Evolutionary conservation across 306 rosid genomes (phyloP), one percentile per base, ranked within the genome.

Genomic region (Casuarina cunninghamiana): DNA sequence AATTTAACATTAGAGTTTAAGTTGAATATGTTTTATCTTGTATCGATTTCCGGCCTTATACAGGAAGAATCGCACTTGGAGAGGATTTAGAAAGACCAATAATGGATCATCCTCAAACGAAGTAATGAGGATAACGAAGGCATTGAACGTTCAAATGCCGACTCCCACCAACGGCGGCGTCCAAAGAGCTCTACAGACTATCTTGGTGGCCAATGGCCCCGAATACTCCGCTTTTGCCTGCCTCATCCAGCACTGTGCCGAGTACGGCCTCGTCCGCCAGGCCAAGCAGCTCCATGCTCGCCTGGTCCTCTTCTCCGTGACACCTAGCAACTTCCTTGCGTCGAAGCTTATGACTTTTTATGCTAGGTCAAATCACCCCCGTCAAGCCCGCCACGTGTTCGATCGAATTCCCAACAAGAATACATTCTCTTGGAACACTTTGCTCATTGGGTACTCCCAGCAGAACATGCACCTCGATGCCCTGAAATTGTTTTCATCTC

Each of bases 201-300:
- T 82, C 69, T 72, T 13, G 26, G 45, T 69, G 66, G 19, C 71
- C 71, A 39, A 54, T 70, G 78, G 84, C 38, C 70, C 88, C 82
- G 82, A 95, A 78, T 81, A 53, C 71, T 74, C 84, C 76, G 94
- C 91, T 76, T 93, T 75, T 76, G 96, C 90, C 82, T 81, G 83
- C 75, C 77, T 87, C 82, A 85, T 95, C 73, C 91, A 91, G 84
- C 79, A 32, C 76, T 92, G 95, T 82, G 57, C 91, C 26, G 69
- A 84, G 84, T 85, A 38, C 87, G 84, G 75, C 72, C 82, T 95
- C 74, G 3, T 78, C 69, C 90, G 89, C 49, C 93, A 75, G 69
- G 97, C 84, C 6, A 87, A 82, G 83, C 99, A 89, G 90, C 96
- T 93, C 57, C 97, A 88, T 65, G 91, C 93, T 11, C 96, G 96